Base-by-base conservation (phyloP, 108 stramenopile species). In the Schizochytrium sp. region DNA sequence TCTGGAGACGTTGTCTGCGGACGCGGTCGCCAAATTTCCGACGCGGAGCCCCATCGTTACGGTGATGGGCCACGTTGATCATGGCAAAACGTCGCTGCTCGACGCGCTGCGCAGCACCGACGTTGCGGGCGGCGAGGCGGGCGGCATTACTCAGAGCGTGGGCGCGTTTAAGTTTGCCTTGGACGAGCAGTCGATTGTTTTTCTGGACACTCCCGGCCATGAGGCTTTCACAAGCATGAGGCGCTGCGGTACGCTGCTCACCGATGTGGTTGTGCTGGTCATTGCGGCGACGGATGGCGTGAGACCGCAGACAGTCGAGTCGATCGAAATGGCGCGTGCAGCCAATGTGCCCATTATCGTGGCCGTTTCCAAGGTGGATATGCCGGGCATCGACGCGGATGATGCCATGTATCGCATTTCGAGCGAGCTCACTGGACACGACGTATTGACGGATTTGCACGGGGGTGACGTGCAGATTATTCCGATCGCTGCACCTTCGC, bases 11-110 rank as follows among this genome's bases (percentile, higher is more conserved):
- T 60, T 90, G 25, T 51, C 34, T 25, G 58, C 59, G 34, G 90
- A 53, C 23, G 48, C 23, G 4, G 48, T 21, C 44, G 90, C 48
- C 76, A 60, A 45, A 14, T 92, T 98, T 89, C 58, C 92, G 44
- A 91, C 95, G 21, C 92, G 98, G 25, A 93, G 97, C 6, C 97
- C 98, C 6, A 95, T 99, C 58, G 96, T 99, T 14, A 96, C 97
- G 16, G 97, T 99, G 83, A 95, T 98, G 93, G 99, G 98, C 76
- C 99, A 99, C 90, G 99, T 99, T n/a, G 98, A 99, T 92, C 99
- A 99, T 91, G 99, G 99, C 51, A 99, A 99, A 92, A 99, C 99
- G 8, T 98, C 99, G 0, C 91, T 99, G 60, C 96, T 98, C 57
- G 99, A 99, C 90, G 93, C 92, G 71, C 94, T 99, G 71, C 94